Evolutionary conservation across 345 rosid species (phyloP), one percentile per base, ranked within the genome.

Genomic region (Leavenworthia alabamica): DNA sequence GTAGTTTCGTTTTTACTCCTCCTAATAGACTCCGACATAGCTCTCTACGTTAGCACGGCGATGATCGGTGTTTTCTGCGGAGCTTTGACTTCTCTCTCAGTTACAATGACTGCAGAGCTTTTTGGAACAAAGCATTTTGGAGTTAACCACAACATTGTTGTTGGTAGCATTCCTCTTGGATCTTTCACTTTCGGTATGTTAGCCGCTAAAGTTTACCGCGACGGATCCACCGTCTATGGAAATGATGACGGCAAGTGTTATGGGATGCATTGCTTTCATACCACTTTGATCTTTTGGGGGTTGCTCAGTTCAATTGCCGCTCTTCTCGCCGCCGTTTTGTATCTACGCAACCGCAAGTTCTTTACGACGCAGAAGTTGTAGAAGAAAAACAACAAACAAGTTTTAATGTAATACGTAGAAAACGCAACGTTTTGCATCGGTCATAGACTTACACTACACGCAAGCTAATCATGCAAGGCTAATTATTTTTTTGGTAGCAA

Each of bases 131-230:
- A 80, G 27, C 72, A 83, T 32, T 89, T 93, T 49, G 67, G 88
- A 5, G 81, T 93, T n/a, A 93, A 93, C 71, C 99, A 93, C 28
- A 93, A 93, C 57, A 64, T 93, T 0, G 74, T 93, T 40, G 88
- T 92, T 5, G 78, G 81, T 0, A 88, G 77, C 62, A 93, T 93
- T 57, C 97, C 99, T 1, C 37, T 93, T 2, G 99, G 99, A 2
- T 86, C 97, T 13, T 85, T 83, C 20, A 5, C 76, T 10, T 93
- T 82, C 13, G 99, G 99, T 5, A 80, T 73, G 26, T 29, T 79
- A 1, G 99, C 99, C 1, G 96, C 96, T 8, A 39, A 82, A 14
- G 39, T 79, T 29, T 93, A 92, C 73, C 88, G 27, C 64, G 66
- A 64, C 42, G 73, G 77, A 72, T 71, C 59, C 0, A 8, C 56